Evolutionary conservation across 2,329 filamentous ascomycete species (phyloP).

Genomic region (Chrysosporium keratinophilum): DNA sequence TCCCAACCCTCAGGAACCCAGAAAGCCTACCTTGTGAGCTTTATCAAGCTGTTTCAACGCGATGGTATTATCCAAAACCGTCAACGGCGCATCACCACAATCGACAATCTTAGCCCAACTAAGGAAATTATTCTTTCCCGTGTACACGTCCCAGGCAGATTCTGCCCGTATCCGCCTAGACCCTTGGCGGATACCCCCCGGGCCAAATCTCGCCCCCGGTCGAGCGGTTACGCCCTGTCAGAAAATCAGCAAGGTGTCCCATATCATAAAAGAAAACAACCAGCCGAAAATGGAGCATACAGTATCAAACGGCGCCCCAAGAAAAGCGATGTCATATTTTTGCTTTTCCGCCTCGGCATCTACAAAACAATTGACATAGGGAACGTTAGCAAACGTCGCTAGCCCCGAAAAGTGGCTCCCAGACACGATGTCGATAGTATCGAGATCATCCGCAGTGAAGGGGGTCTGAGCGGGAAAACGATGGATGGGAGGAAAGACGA

Average conservation of each 20-base stretch:
- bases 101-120: conserved; percentile 71
- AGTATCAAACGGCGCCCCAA: conserved; percentile 65
- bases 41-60: conserved; percentile 75
- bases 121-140: conserved; percentile 68
- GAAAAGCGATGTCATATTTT: conserved; percentile 59
- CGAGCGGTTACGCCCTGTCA: conserved; percentile 50
- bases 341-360: conserved; percentile 42
- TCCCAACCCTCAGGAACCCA: conserved; percentile 8
- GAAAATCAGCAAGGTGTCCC: conserved; percentile 16
- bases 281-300: conserved; percentile 22
- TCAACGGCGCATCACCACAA: conserved; percentile 81
- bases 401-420: conserved; percentile 58
- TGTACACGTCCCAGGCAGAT: conserved; percentile 72
- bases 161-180: conserved; percentile 69
- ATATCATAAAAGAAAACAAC: conserved; percentile 25
- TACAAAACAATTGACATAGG: conserved; percentile 58
- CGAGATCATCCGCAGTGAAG: conserved; percentile 14
- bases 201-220: conserved; percentile 68
- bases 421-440: conserved; percentile 34
- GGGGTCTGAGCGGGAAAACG: not conserved
- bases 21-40: conserved; percentile 55
- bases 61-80: conserved; percentile 73
- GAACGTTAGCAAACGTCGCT: conserved; percentile 61
- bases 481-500: conserved; percentile 10
- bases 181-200: conserved; percentile 73